A percentile compares a stretch with the other conserved stretches of the same genome.
phyloP scores from a whole-genome alignment of 768 basidiomycete genomes.

The Phlebiopsis flavidoalba region DNA sequence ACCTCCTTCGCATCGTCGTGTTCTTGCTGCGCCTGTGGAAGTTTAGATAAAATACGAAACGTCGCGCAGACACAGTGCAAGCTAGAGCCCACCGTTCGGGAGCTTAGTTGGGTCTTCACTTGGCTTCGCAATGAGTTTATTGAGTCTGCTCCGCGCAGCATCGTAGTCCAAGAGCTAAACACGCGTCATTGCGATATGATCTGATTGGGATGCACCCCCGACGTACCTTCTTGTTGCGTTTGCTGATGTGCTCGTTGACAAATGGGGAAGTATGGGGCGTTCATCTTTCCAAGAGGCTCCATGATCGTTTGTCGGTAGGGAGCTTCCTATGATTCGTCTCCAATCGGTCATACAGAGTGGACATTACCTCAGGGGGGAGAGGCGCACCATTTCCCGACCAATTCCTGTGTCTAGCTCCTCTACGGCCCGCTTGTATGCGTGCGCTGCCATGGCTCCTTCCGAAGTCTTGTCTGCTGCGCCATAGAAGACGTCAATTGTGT shows the following conservation, averaged over 20 bases:
- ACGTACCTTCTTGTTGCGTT: slow-evolving; percentile 92
- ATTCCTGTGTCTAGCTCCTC: slow-evolving; percentile 89
- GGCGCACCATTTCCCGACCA: slow-evolving; percentile 74
- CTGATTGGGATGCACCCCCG: not conserved
- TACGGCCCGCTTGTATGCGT: slow-evolving; percentile 92
- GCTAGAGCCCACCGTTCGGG: slow-evolving; percentile 52
- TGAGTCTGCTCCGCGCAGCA: slow-evolving; percentile 81
- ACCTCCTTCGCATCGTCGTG: slow-evolving; percentile 93
- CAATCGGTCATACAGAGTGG: not conserved
- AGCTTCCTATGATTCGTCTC: slow-evolving; percentile 56
- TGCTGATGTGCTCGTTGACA: slow-evolving; percentile 89
- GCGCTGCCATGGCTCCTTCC: slow-evolving; percentile 94
- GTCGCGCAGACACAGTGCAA: not conserved
- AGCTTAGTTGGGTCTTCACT: slow-evolving; percentile 90
- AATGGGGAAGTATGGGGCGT: slow-evolving; percentile 90
- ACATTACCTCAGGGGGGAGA: not conserved
- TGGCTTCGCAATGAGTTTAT: slow-evolving; percentile 88
- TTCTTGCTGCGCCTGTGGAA: slow-evolving; percentile 82
- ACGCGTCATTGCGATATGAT: not conserved
- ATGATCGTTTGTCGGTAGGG: slow-evolving; percentile 94
- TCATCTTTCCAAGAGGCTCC: slow-evolving; percentile 96
- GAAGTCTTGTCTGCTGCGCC: slow-evolving; percentile 76
- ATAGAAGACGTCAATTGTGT: slow-evolving; percentile 93
- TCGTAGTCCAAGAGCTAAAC: slow-evolving; percentile 93
- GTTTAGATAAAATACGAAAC: no score